phyloP scores from a whole-genome alignment of 805 yeast genomes.

The Zygotorulaspora sp. region DNA sequence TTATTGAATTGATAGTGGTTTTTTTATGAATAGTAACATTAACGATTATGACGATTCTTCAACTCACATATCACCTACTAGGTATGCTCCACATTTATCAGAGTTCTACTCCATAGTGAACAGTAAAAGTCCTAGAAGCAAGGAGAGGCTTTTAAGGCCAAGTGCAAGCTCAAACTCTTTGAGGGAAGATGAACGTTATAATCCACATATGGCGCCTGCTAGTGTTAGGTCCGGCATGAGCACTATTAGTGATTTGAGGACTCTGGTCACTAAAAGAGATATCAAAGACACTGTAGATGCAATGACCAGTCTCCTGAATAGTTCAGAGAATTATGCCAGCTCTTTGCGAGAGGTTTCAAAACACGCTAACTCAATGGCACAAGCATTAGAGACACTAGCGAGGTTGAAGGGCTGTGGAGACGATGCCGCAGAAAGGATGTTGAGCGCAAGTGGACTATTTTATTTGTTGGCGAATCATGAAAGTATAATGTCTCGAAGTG shows the following conservation, averaged over 20 bases:
- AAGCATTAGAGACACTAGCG: constrained; percentile 61
- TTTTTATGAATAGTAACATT: neutral
- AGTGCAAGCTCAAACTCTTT: constrained; percentile 3
- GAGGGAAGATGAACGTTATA: constrained; percentile 8
- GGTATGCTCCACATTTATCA: constrained; percentile 48
- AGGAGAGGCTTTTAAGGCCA: neutral
- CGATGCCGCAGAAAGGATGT: constrained; percentile 54
- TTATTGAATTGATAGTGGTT: neutral
- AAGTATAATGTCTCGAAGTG: constrained; percentile 56
- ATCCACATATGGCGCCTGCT: constrained; percentile 24
- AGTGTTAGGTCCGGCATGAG: constrained; percentile 47
- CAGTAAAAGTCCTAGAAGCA: constrained; percentile 19
- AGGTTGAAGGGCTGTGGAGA: constrained; percentile 57
- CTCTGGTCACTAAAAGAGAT: constrained; percentile 57
- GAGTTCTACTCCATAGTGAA: constrained; percentile 56
- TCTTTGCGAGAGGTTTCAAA: constrained; percentile 38
- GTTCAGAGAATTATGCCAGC: constrained; percentile 44
- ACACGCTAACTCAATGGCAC: constrained; percentile 69
- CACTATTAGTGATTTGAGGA: constrained; percentile 55
- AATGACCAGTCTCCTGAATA: constrained; percentile 46
- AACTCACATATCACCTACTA: constrained; percentile 19
- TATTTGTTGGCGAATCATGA: constrained; percentile 73
- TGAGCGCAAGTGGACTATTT: constrained; percentile 73
- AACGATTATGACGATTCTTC: constrained; percentile 3
- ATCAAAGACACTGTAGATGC: constrained; percentile 46